Base-by-base conservation (phyloP, 495 filamentous ascomycete species). In the Coniosporium apollinis region DNA sequence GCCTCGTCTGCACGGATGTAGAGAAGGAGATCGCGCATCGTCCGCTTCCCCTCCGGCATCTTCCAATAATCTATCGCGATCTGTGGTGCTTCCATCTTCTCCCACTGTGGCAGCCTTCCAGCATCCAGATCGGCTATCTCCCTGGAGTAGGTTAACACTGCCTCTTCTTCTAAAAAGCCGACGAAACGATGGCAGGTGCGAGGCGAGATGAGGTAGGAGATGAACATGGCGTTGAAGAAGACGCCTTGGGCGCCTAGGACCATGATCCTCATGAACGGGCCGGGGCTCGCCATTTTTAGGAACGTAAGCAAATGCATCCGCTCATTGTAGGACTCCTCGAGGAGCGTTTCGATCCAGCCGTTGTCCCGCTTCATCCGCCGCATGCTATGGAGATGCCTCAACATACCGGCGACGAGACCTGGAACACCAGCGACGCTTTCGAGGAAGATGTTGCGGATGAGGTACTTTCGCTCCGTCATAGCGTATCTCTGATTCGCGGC, bases 251-350 rank as follows among this genome's bases (percentile, higher is more conserved):
- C 82, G 6, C 72, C 83, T 21, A 94, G 66, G 25, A 91, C 78
- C 69, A 89, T 78, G 18, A 79, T 40, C 22, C 76, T 74, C 85
- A 94, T 92, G 66, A 93, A 87, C 66, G 69, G 61, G 18, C 74
- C 87, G 0, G 86, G 87, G 46, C 93, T 74, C 36, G 77, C 79
- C 62, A 96, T 74, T 57, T 92, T 86, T 48, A 94, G 70, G 60
- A 94, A 96, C 0, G 82, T 94, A 26, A 96, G 62, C 1, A 97
- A 73, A 44, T 96, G 87, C 82, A 96, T 94, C 1, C 87, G 70
- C 54, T 97, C 89, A 48, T 97, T 97, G 62, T 79, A 93, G 31
- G 74, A 75, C 57, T 97, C 89, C 55, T 94, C 89, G 2, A 96
- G 68, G 0, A 96, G 66, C 0, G 82, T 94, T 53, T 94, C 87